phyloP scores from a whole-genome alignment of 1,284 basidiomycete genomes.

The Cronartium quercuum region DNA sequence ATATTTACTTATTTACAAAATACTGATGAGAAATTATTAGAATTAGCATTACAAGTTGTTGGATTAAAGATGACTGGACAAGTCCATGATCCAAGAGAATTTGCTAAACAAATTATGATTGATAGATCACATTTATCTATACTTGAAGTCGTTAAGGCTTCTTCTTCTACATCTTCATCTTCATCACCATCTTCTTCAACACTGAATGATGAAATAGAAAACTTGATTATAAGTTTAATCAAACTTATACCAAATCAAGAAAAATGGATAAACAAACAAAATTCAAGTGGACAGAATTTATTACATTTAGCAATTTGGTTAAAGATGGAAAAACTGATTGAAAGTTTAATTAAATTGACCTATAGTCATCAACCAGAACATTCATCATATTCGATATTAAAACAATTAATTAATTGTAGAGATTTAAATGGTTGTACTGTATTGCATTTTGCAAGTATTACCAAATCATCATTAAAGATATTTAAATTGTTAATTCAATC shows the following conservation, averaged over 20 bases:
- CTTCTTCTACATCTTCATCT: too few relatives aligned
- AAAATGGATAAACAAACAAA: neutral
- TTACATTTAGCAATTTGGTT: neutral
- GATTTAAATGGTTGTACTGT: neutral
- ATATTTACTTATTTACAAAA: slow-evolving; percentile 88
- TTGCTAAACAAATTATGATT: slow-evolving; percentile 58
- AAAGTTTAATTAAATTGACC: neutral
- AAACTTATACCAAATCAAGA: neutral
- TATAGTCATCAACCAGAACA: too few relatives aligned
- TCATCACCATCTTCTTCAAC: too few relatives aligned
- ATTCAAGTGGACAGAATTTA: neutral
- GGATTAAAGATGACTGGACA: slow-evolving; percentile 94
- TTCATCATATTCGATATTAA: neutral
- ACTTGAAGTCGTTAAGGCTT: too few relatives aligned
- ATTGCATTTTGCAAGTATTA: neutral
- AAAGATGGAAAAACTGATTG: neutral
- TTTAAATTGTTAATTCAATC: neutral
- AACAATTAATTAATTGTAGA: neutral
- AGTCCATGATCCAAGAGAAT: slow-evolving; percentile 82
- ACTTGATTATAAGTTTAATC: neutral
- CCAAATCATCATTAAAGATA: neutral
- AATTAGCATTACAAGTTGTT: slow-evolving; percentile 86
- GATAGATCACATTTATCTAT: too few relatives aligned
- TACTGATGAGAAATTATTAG: slow-evolving; percentile 85
- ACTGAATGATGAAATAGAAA: neutral